A percentile compares a stretch with the other conserved stretches of the same genome.
Evolutionary conservation across 1,284 basidiomycete species (phyloP).

Genomic region (Rhodofomes roseus): DNA sequence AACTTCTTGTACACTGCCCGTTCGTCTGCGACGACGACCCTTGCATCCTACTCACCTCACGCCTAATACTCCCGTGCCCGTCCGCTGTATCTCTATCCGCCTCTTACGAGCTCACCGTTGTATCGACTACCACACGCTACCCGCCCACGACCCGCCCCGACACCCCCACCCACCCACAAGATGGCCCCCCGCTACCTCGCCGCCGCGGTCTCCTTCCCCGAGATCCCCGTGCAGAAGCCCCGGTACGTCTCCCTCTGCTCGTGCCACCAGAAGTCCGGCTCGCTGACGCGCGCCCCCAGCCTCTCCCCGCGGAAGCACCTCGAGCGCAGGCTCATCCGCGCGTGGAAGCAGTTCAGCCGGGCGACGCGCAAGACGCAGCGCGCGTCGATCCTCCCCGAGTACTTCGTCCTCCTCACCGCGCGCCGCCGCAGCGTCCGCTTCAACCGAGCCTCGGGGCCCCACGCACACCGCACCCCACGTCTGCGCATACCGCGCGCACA

Average conservation of each 20-base stretch:
- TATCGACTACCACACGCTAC: neutral
- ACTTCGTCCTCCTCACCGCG: constrained; percentile 58
- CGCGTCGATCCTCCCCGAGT: constrained; percentile 49
- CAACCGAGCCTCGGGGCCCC: neutral
- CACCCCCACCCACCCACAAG: constrained; percentile 4
- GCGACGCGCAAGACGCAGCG: constrained; percentile 47
- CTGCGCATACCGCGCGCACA: too few species aligned
- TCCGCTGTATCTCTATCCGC: neutral
- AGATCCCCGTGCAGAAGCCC: constrained; percentile 11
- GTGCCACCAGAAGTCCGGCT: neutral
- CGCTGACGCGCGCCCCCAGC: constrained; percentile 8
- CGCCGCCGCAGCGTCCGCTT: constrained; percentile 45
- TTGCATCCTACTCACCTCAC: neutral
- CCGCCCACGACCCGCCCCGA: constrained; percentile 2
- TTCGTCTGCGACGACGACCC: neutral
- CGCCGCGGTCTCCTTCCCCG: neutral
- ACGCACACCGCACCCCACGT: too few species aligned
- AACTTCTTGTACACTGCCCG: neutral
- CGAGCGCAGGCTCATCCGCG: constrained; percentile 51
- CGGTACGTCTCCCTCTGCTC: constrained; percentile 14
- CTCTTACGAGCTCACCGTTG: neutral
- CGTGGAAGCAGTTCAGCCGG: constrained; percentile 60
- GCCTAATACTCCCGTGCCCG: constrained; percentile 1
- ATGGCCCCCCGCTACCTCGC: constrained; percentile 9
- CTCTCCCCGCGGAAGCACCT: constrained; percentile 45